Evolutionary conservation across 805 yeast species (phyloP).

Genomic region (Maudiozyma turicensis): DNA sequence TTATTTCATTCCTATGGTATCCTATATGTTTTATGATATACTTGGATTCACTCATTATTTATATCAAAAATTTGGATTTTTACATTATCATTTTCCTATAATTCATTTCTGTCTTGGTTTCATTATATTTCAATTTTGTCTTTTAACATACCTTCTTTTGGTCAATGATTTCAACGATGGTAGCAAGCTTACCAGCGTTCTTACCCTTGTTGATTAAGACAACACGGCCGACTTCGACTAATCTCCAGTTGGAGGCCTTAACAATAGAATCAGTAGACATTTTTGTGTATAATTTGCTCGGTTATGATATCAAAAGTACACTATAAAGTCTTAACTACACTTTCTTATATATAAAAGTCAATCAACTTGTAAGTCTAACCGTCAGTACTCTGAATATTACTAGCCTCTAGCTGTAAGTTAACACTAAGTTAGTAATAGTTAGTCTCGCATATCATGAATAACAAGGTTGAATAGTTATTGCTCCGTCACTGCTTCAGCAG

Average conservation of each 20-base stretch:
- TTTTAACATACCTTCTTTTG: constrained; percentile 84
- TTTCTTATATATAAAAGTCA: background rate
- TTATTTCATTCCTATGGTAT: too few relatives aligned
- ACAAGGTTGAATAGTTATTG: too few relatives aligned
- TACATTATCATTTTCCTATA: background rate
- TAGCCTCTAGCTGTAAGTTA: background rate
- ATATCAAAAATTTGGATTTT: too few relatives aligned
- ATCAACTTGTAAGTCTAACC: background rate
- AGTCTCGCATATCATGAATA: background rate
- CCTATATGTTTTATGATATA: too few relatives aligned
- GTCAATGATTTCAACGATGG: constrained; percentile 97
- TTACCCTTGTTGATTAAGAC: constrained; percentile 80
- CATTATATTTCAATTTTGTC: background rate
- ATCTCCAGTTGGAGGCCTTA: constrained; percentile 98
- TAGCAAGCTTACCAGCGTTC: constrained; percentile 74
- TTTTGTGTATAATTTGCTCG: constrained; percentile 14
- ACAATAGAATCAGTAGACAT: constrained; percentile 70
- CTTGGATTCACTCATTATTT: background rate
- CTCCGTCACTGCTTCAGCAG: too few relatives aligned
- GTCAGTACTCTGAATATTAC: background rate
- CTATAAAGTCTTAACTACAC: background rate
- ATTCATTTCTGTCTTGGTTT: background rate
- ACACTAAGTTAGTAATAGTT: background rate
- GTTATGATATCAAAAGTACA: background rate
- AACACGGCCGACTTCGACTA: constrained; percentile 98